Conservation (phyloP, 805 yeast species). For the Groenewaldozyma salmanticensis region DNA sequence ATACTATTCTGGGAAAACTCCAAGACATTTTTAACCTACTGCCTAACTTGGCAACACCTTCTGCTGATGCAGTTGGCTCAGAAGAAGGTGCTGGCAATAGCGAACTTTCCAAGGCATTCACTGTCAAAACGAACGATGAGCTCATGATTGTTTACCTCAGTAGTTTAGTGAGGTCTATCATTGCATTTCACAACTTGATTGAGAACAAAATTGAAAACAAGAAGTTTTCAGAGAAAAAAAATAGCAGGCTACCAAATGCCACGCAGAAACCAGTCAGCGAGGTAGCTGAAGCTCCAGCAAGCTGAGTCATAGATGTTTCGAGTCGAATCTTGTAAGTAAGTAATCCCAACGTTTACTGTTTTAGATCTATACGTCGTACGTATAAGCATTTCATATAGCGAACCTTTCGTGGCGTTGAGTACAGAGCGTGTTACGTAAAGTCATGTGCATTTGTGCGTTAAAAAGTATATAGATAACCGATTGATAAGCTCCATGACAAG, state of each 20-base stretch:
- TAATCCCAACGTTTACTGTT: no score
- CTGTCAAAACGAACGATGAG: slow-evolving; percentile 91
- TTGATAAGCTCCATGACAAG: no score
- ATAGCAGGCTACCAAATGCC: neutral
- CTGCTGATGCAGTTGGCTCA: slow-evolving; percentile 16
- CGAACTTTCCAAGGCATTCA: slow-evolving; percentile 65
- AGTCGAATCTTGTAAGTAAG: no score
- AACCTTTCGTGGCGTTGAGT: no score
- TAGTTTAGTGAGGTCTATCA: slow-evolving; percentile 83
- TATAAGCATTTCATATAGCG: no score
- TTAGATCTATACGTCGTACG: no score
- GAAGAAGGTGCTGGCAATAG: slow-evolving; percentile 35
- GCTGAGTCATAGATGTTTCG: no score
- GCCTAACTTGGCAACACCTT: slow-evolving; percentile 54
- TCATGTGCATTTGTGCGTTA: no score
- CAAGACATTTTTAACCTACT: slow-evolving; percentile 91
- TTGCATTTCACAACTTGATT: slow-evolving; percentile 92
- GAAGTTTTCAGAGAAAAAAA: slow-evolving; percentile 18
- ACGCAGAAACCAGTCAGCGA: no score
- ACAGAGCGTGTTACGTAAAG: no score
- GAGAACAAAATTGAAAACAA: slow-evolving; percentile 89
- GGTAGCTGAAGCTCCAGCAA: no score
- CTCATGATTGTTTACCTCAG: slow-evolving; percentile 88
- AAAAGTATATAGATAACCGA: no score
- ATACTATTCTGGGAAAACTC: slow-evolving; percentile 78